A percentile compares a stretch with the other conserved stretches of the same genome.
These are phyloP conservation scores for Agrostemma githago DNA, from an alignment of 148 eudicot genomes.

Conservation along the genomic window DNA sequence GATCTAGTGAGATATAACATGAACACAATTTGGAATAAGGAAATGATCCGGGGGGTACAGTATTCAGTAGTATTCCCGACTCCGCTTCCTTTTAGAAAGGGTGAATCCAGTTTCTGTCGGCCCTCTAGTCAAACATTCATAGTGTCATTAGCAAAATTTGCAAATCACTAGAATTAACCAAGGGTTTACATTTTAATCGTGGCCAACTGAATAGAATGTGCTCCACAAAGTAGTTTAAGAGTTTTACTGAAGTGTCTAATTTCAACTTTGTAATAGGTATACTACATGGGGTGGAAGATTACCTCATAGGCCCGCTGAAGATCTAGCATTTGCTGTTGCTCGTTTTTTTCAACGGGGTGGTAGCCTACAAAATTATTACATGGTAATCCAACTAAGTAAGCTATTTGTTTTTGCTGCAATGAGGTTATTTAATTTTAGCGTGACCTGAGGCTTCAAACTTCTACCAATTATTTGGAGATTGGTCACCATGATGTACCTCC, in stretches of 20 bases:
- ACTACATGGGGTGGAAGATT: slow-evolving; percentile 77
- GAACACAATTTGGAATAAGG: background rate
- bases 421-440: background rate
- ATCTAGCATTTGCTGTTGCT: slow-evolving; percentile 96
- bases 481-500: background rate
- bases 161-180: background rate
- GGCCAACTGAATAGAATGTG: slow-evolving; percentile 7
- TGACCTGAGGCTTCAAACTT: background rate
- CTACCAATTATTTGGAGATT: background rate
- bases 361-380: slow-evolving; percentile 91
- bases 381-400: slow-evolving; percentile 43
- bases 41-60: background rate
- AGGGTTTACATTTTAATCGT: background rate
- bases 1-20: background rate
- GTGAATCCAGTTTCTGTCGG: background rate
- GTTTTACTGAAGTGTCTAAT: background rate
- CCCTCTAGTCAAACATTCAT: background rate
- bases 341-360: slow-evolving; percentile 93
- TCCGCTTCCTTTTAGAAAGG: background rate
- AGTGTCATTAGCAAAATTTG: background rate
- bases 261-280: slow-evolving; percentile 45
- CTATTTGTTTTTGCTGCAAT: slow-evolving; percentile 8
- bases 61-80: background rate
- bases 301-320: slow-evolving; percentile 92
- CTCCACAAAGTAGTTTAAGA: background rate